Base-by-base conservation (phyloP, 805 yeast genomes). In the Ogataea populi-albae region DNA sequence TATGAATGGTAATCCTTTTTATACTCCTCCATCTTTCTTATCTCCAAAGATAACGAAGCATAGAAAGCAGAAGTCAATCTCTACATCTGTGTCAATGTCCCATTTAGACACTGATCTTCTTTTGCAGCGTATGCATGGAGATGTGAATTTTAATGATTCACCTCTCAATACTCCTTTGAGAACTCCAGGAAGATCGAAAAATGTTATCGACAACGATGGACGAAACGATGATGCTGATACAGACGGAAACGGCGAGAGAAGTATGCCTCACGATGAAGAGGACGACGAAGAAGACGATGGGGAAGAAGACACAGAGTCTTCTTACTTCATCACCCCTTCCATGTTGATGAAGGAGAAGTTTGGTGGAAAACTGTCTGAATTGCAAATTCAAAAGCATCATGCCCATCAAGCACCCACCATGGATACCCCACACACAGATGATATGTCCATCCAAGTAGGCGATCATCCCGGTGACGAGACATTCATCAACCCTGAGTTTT, bases 1-100 rank as follows among this genome's bases (percentile, higher is more conserved):
- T 9, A 48, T 54, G 12, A 45, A 48, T 30, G 66, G 67, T 5
- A 72, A 71, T 45, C 77, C 77, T 7, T 72, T 71, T 49, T 71
- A 70, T 49, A 69, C 71, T 2, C 75, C 73, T 3, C 63, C 68
- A 1, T 46, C 68, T 5, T 68, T 68, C 31, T 35, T 68, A 29
- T 65, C 75, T 11, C 76, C 77, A 6, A 62, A 59, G 38, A 52
- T 59, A 30, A 37, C 49, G 32, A 51, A 64, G 42, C 63, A 42
- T 52, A 53, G 48, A 40, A 59, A 60, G 28, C 59, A 55, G 23
- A 45, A 50, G 26, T 55, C 61, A 10, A 59, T 59, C 30, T 35
- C 62, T n/a, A 50, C 53, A 12, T 50, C 61, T 5, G 47, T 56
- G 11, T 49, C 58, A 7, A 38, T 59, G 30, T 37, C 52, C 22